Conservation (phyloP, 331 rosid genomes). For the Malus hybrid region DNA sequence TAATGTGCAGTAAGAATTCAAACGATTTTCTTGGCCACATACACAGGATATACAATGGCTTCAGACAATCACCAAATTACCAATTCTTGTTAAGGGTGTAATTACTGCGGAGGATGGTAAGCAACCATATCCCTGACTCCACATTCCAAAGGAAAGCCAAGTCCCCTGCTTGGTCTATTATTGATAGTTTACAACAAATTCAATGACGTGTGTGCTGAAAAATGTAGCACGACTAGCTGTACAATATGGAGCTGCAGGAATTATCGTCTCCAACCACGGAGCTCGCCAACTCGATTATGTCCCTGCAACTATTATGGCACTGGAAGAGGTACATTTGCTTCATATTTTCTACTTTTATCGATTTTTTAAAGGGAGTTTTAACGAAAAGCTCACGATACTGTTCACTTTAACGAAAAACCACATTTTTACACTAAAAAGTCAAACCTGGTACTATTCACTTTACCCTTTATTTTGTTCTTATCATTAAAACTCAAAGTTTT, state of each 20-base stretch:
- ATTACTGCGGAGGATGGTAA: slow-evolving; percentile 51
- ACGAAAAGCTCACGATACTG: too few relatives aligned
- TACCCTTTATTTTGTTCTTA: too few relatives aligned
- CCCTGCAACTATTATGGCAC: slow-evolving; percentile 39
- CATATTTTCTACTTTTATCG: neutral
- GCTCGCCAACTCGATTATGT: slow-evolving; percentile 51
- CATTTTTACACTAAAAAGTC: too few relatives aligned
- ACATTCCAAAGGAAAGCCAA: neutral
- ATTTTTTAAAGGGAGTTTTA: too few relatives aligned
- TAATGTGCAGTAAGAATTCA: neutral
- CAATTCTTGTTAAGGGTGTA: slow-evolving; percentile 94
- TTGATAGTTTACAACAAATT: neutral
- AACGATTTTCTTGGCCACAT: slow-evolving; percentile 8
- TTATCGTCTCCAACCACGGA: slow-evolving; percentile 49
- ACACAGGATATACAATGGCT: slow-evolving; percentile 93
- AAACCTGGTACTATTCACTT: too few relatives aligned
- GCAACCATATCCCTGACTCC: neutral
- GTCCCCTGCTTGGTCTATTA: neutral
- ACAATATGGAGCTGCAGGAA: slow-evolving; percentile 43
- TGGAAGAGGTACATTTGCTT: slow-evolving; percentile 36
- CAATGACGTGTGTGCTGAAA: neutral
- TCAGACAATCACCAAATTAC: slow-evolving; percentile 78
- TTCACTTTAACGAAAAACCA: too few relatives aligned
- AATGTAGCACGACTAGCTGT: slow-evolving; percentile 32
- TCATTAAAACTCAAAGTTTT: too few relatives aligned